Evolutionary conservation across 768 basidiomycete species (phyloP).

Genomic region (Xerocomellus chrysenteron): DNA sequence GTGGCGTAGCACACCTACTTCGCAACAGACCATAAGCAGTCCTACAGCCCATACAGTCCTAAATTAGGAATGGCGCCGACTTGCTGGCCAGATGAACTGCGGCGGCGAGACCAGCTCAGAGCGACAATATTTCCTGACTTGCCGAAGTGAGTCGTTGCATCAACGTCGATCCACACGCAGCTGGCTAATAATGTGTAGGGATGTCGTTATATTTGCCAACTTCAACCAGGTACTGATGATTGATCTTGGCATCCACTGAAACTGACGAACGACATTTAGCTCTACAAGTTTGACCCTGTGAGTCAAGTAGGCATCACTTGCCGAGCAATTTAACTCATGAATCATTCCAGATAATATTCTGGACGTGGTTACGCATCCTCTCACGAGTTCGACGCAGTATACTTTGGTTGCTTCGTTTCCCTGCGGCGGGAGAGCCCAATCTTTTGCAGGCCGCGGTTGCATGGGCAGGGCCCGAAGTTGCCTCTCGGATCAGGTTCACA

Average conservation of each 20-base stretch:
- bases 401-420: constrained; percentile 55
- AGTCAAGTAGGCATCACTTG: constrained; percentile 1
- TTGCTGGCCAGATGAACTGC: constrained; percentile 41
- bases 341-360: constrained; percentile 38
- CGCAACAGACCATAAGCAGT: constrained; percentile 50
- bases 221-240: constrained; percentile 46
- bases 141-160: constrained; percentile 32
- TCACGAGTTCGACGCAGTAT: constrained; percentile 43
- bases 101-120: constrained; percentile 38
- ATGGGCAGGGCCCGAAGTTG: constrained; percentile 48
- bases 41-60: constrained; percentile 28
- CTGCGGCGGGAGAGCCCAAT: constrained; percentile 45
- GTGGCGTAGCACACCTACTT: constrained; percentile 44
- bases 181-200: constrained; percentile 25
- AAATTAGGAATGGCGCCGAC: constrained; percentile 13
- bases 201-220: constrained; percentile 49
- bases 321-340: background rate
- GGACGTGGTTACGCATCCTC: constrained; percentile 50
- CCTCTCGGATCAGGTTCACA: constrained; percentile 46
- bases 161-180: background rate
- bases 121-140: constrained; percentile 44
- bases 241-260: background rate
- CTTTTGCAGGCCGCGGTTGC: constrained; percentile 39
- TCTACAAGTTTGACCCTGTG: constrained; percentile 49
- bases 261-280: constrained; percentile 24